Evolutionary conservation across 2,329 filamentous ascomycete species (phyloP), one percentile per base, ranked within the genome.

Genomic region (Cytospora mali): DNA sequence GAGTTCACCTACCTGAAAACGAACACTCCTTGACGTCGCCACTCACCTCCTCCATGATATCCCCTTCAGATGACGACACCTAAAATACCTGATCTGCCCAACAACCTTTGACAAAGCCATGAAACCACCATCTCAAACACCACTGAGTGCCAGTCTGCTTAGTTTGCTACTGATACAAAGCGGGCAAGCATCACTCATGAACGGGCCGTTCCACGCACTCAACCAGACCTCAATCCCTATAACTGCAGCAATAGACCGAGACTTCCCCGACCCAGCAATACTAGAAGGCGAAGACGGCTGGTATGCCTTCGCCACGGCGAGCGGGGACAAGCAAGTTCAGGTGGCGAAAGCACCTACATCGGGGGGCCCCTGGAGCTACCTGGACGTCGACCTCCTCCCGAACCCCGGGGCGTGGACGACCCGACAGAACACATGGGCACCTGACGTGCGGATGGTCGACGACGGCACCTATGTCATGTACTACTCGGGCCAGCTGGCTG

Each of bases 391-490:
- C 66, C 80, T 82, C 2, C 75, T 89, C n/a, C 84, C 0, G 72
- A 74, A 6, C 25, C 65, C 81, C 7, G 79, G 79, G 2, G 68
- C 75, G 7, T 89, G 87, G 86, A 82, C 82, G 33, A 80, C 76
- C 4, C 79, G 80, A 2, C 71, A 72, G 4, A 79, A 84, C 61
- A 83, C 82, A 28, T 89, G 85, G 85, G 86, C 86, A 0, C 87
- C 86, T 11, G 85, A 88, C 69, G 83, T 89, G 7, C 76, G 80
- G 14, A 73, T 72, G 60, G 73, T 86, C 35, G 75, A 66, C 42
- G 72, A 77, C 59, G 83, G 81, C n/a, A 77, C 73, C 29, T 88
- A 84, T 69, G 79, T 87, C 46, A 80, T 88, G 75, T 88, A 88
- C 75, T 88, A 85, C 72, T 79, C 81, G 4, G 85, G 80, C 25